These are phyloP conservation scores for barrel medic (Medicago truncatula) DNA, from an alignment of 306 rosid genomes.

Conservation along the genomic window DNA sequence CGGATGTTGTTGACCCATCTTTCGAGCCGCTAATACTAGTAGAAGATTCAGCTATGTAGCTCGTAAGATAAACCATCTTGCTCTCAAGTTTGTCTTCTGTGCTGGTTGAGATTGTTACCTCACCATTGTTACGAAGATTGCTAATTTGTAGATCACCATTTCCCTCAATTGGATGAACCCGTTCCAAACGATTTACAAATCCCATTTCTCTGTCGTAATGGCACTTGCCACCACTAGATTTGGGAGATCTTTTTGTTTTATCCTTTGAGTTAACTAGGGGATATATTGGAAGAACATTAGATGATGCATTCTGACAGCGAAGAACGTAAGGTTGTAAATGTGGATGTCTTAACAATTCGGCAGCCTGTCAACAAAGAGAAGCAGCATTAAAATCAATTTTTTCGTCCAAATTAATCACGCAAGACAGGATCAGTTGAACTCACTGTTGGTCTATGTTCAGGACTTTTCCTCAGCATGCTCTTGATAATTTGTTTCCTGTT, in stretches of 20 bases:
- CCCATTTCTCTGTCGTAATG: conserved; percentile 48
- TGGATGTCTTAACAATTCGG: conserved; percentile 80
- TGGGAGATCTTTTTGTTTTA: conserved; percentile 55
- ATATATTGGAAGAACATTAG: conserved; percentile 71
- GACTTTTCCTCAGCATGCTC: conserved; percentile 97
- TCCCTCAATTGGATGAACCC: conserved; percentile 53
- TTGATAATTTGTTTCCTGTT: conserved; percentile 91
- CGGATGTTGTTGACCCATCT: conserved; percentile 71
- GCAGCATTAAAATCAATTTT: conserved; percentile 38
- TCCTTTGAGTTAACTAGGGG: conserved; percentile 65
- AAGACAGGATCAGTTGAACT: conserved; percentile 48
- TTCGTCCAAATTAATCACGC: conserved; percentile 15
- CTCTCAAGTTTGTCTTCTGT: conserved; percentile 73
- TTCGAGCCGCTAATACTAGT: conserved; percentile 60
- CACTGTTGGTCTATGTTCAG: conserved; percentile 95
- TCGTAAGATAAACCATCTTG: conserved; percentile 69
- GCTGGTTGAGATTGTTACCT: conserved; percentile 47
- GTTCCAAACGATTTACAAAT: conserved; percentile 51
- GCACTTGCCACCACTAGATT: conserved; percentile 18
- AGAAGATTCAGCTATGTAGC: conserved; percentile 58
- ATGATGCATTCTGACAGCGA: conserved; percentile 74
- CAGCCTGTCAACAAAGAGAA: conserved; percentile 64
- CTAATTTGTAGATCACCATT: conserved; percentile 44
- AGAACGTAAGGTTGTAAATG: conserved; percentile 83
- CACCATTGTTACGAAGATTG: conserved; percentile 42